Base-by-base conservation (phyloP, 768 basidiomycete genomes). In the Termitomyces heimii region DNA sequence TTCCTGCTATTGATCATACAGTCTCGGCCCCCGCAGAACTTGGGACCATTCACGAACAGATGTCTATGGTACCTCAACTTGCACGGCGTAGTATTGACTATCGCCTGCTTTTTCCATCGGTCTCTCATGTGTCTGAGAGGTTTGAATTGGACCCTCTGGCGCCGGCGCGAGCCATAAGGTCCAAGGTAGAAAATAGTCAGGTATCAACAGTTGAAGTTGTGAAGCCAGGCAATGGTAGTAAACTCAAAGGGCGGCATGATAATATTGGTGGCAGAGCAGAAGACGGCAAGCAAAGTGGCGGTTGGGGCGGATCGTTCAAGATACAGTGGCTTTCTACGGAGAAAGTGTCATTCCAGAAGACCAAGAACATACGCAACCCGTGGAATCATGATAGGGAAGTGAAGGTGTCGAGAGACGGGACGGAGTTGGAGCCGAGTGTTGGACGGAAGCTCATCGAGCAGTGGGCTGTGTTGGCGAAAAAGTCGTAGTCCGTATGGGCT, bases 371-470 rank as follows among this genome's bases (percentile, higher is more conserved):
- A 52, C 84, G 91, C 43, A 98, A 98, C 67, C 87, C 88, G 2
- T 98, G 94, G 93, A 98, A 98, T 63, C 83, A 91, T 62, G 90
- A 89, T 57, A 75, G 83, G 52, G 86, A 90, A 65, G 79, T 91
- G 42, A 89, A 91, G 74, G 83, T 91, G 10, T 93, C 90, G 14
- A 77, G 91, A 47, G 92, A 95, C 67, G 95, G 95, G 16, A 97
- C 94, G 1, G 95, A 98, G 68, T 68, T 98, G 20, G 95, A 98
- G 67, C 94, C 94, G 4, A 66, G 65, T 1, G 81, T 91, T 16
- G 91, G 90, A 28, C 77, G 83, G 63, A 75, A 70, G 60, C 69
- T 94, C 37, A 54, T 94, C 54, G 83, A 85, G 5, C 86, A 89
- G 62, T 94, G 91, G 91, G 68, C 73, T 43, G 67, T 60, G 47